Conservation (phyloP, 352 stramenopile genomes). For the Pythium oligandrum region DNA sequence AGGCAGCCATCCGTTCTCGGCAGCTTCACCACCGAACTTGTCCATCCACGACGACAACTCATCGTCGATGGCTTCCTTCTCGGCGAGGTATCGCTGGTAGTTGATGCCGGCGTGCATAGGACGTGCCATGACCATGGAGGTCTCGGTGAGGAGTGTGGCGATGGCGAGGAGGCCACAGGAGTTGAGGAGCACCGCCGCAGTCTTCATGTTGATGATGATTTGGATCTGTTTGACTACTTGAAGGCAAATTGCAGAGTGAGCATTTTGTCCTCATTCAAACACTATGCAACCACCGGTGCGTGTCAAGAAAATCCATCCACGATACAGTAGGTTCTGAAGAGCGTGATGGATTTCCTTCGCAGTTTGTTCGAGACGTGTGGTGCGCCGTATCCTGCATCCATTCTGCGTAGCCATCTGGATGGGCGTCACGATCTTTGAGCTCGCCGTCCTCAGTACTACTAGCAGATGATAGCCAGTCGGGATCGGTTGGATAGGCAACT, state of each 20-base stretch:
- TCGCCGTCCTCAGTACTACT: not conserved
- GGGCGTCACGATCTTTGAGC: not conserved
- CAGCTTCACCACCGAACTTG: not conserved
- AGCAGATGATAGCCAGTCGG: not conserved
- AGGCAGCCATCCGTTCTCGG: not conserved
- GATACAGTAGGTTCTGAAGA: not conserved
- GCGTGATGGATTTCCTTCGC: not conserved
- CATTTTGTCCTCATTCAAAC: not conserved
- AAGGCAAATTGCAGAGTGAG: not conserved
- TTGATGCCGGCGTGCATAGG: constrained; percentile 2
- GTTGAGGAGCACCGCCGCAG: not conserved
- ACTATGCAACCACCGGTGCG: not conserved
- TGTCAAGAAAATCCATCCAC: not conserved
- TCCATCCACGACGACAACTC: not conserved
- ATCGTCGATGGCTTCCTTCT: not conserved
- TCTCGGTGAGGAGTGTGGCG: not conserved
- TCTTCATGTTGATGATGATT: not conserved
- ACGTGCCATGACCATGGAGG: not conserved
- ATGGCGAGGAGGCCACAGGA: not conserved
- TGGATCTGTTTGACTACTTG: not conserved
- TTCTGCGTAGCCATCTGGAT: not conserved
- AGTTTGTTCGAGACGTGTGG: not conserved
- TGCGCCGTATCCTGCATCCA: not conserved
- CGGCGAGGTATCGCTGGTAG: constrained; percentile 2
- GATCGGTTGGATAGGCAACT: not conserved